Base-by-base conservation (phyloP, 148 eudicot genomes). In the Rhododendron henanense region DNA sequence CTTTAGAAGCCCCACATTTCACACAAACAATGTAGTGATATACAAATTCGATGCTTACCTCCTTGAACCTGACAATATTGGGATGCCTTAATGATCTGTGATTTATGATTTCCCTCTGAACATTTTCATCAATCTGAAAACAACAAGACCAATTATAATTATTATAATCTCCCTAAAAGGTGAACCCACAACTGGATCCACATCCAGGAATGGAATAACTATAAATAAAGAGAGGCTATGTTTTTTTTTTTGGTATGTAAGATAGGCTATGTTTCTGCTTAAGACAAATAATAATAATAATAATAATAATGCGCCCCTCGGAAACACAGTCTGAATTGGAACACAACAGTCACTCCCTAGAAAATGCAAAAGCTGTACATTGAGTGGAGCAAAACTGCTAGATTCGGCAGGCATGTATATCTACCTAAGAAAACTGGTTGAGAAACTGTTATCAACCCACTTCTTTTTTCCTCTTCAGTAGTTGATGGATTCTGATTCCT, bases 11-110 rank as follows among this genome's bases (percentile, higher is more conserved):
- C 57, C 61, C 53, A 45, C 2, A 21, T 15, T 55, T 55, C 21
- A 21, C n/a, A 23, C 33, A 55, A 16, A 61, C 2, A 61, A 23
- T 33, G 16, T 81, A 50, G 55, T 80, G n/a, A 78, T 71, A 79
- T 86, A 9, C 39, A 67, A 19, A n/a, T 33, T 50, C 53, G 55
- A 50, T 73, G 77, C 33, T 88, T 75, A 94, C 98, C 95, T 94
- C 98, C 88, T 92, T 94, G 89, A 94, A 94, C 87, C 91, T 87
- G 82, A 94, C 90, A 55, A 94, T 94, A 78, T 94, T 94, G 3
- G 98, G 98, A 87, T 94, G 98, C 85, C 85, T 92, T 78, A 94
- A 85, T 65, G 97, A 92, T 81, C 94, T 90, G 81, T 94, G 98
- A 83, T 94, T 94, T 88, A 94, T 90, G 85, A 94, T 94, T 86